Base-by-base conservation (phyloP, 768 basidiomycete genomes). In the Pleurotus eryngii region DNA sequence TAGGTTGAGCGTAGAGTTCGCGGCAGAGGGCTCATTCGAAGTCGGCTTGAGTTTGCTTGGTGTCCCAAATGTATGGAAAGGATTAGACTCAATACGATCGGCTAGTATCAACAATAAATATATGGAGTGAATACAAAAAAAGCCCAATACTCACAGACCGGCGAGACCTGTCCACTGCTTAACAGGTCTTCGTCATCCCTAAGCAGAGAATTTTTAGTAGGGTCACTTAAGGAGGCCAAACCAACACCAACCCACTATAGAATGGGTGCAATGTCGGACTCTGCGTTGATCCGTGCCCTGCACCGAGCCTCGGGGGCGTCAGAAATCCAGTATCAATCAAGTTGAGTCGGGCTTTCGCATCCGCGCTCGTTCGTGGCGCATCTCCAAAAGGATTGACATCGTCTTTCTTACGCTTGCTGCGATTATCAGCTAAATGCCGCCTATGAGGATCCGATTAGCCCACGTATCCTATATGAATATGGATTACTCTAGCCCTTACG, bases 111-210 rank as follows among this genome's bases (percentile, higher is more conserved):
- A 45, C 35, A 12, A 46, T n/a, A 17, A 12, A 12, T 26, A 12
- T 1, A 26, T 35, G 26, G 11, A 18, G 2, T 18, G 30, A 30
- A 59, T 5, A 47, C 4, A 45, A 15, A 8, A 8, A 14, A 20
- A 53, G 20, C 55, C 54, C 7, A 54, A 58, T 12, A 71, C 80
- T 64, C 67, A 86, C 89, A 84, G 59, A 81, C 72, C 5, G 89
- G 88, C 22, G 89, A 92, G 1, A 78, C 82, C 64, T 90, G 90
- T 0, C 88, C 89, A 64, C 89, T 91, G 67, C 90, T 91, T 49
- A 87, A 69, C n/a, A 86, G 70, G 12, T 87, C 85, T 12, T 87
- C 87, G 17, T 83, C 81, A 9, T 89, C 87, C 6, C 55, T 47
- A 56, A 49, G 17, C 15, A 35, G 2, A 46, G 3, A 9, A 27